Base-by-base conservation (phyloP, 2,329 filamentous ascomycete genomes). In the Teratosphaeria pseudoeucalypti region DNA sequence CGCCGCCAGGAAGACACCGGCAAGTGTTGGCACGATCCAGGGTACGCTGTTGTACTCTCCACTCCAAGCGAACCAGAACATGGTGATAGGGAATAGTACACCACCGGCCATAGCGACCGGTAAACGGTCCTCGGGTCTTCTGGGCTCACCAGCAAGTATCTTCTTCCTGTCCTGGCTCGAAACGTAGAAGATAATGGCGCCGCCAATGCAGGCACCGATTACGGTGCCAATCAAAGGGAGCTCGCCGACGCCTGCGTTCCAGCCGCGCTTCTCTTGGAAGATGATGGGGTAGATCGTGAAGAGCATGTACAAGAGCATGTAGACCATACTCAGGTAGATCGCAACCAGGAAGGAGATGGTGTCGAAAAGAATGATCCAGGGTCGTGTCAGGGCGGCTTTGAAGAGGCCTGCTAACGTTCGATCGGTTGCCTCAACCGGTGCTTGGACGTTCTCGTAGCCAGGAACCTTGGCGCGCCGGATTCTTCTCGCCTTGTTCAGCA, bases 261-360 rank as follows among this genome's bases (percentile, higher is more conserved):
- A 81, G 16, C 74, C 74, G 10, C 79, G 75, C 23, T 74, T 59
- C 59, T 78, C 70, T 47, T 71, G 61, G 58, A 78, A 81, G 19
- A 77, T 76, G 57, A 81, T 77, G 2, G 77, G 79, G 58, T 83
- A 84, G 59, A 82, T 82, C 26, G 74, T 78, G 69, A 84, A 84
- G 11, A 84, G 75, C 81, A 84, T 83, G 68, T 82, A 82, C 9
- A 81, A 71, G 1, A 82, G 71, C 6, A 73, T 76, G 61, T 82
- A 83, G 3, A 82, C 78, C 11, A 83, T 74, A 1, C 77, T 75
- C 65, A 82, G 73, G 64, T 83, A 83, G 34, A 83, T 67, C 14
- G 81, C 80, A 58, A 76, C 75, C 3, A 80, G 70, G 56, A 82
- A 74, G 0, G 78, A 81, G 43, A 83, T 82, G 0, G 79, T 70